Evolutionary conservation across 192 early-diverging fungal species (phyloP).

Genomic region (Fimicolochytrium jonesii): DNA sequence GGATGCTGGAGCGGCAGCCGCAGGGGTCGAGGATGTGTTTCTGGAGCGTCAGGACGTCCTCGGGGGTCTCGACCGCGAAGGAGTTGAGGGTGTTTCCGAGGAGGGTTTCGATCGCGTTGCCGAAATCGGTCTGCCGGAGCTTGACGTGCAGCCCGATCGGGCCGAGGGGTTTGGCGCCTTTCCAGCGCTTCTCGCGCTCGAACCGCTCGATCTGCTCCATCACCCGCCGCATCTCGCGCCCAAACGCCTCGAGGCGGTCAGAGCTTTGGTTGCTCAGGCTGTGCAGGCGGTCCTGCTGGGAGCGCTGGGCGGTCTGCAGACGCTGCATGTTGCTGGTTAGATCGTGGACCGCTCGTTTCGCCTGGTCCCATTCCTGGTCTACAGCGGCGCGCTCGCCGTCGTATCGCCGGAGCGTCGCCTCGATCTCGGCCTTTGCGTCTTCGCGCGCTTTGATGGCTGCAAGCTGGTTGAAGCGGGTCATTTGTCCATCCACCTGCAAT

Average conservation of each 20-base stretch:
- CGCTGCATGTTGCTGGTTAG: no score
- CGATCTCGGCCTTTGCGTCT: slow-evolving; percentile 15
- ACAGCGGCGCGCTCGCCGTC: no score
- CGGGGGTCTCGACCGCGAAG: slow-evolving; percentile 31
- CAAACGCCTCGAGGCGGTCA: slow-evolving; percentile 72
- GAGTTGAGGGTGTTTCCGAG: slow-evolving; percentile 26
- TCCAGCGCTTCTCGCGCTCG: slow-evolving; percentile 66
- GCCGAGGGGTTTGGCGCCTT: slow-evolving; percentile 57
- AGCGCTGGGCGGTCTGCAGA: no score
- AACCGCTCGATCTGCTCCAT: slow-evolving; percentile 67
- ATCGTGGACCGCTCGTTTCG: no score
- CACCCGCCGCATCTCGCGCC: slow-evolving; percentile 72
- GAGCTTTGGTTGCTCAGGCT: slow-evolving; percentile 55
- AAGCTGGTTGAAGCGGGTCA: slow-evolving; percentile 11
- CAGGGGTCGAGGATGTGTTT: slow-evolving; percentile 7
- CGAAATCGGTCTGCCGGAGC: slow-evolving; percentile 15
- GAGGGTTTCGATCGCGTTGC: slow-evolving; percentile 27
- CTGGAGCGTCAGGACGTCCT: slow-evolving; percentile 32
- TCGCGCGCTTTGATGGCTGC: not conserved
- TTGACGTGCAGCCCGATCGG: slow-evolving; percentile 40
- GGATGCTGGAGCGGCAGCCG: not conserved
- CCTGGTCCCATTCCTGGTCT: no score
- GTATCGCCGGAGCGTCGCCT: not conserved
- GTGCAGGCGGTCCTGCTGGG: slow-evolving; percentile 33
- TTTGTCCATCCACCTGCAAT: slow-evolving; percentile 14